Evolutionary conservation across 2,329 filamentous ascomycete genomes (phyloP), one percentile per base, ranked within the genome.

Genomic region (Diplodia seriata): DNA sequence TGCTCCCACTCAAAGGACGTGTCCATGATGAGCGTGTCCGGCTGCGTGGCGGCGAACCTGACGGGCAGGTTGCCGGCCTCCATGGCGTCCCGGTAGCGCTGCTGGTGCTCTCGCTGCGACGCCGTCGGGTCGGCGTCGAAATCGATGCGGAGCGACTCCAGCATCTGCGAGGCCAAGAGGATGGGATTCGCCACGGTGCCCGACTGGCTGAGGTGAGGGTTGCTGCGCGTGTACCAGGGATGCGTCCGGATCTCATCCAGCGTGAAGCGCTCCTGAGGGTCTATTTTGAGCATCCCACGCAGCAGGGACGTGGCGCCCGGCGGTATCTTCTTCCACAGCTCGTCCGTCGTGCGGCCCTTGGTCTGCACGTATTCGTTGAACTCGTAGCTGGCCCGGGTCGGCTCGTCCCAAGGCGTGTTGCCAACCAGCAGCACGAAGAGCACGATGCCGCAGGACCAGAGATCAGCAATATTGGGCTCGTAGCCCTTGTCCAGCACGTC

Each of bases 401-500:
- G 95, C 76, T 95, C 92, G 75, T 98, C 95, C 95, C 95, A 99
- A 0, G 95, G 95, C 1, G 95, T 99, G 76, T 99, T 99, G 11
- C 95, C 95, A 1, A 97, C 93, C 3, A 99, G 83, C 4, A 99
- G 83, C 43, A 98, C 95, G 75, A 99, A 99, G 4, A 99, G 84
- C n/a, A 99, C 96, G 65, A 99, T 93, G 40, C 95, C 95, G 74
- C 94, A 97, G 18, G 94, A 97, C 96, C 96, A 99, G 68, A 99
- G 90, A 76, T 99, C 95, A 47, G 92, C 92, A 51, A 92, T 81
- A 70, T 97, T 92, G 8, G 94, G 89, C 36, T 86, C 85, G 75
- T 94, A 94, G 67, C 90, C 88, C 57, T 76, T 74, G 31, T 85
- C 82, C 63, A 85, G 80, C 47, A 84, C 73, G 50, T 84, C 77